Conservation (phyloP, 441 rosid species). For the Pelargonium exstipulatum region DNA sequence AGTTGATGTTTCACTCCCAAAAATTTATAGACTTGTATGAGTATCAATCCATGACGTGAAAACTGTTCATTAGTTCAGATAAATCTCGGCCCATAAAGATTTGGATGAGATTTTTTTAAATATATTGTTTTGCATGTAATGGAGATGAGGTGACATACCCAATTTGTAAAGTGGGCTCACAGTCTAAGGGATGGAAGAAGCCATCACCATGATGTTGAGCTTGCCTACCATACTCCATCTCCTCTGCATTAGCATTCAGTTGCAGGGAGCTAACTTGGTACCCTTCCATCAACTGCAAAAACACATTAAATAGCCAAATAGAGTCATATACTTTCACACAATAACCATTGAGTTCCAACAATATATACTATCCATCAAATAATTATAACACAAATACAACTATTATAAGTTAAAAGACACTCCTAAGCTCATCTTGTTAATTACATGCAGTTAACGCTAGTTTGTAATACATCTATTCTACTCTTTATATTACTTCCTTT, state of each 20-base stretch:
- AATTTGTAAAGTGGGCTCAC: constrained; percentile 86
- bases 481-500: no score
- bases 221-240: constrained; percentile 47
- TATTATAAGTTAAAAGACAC: no score
- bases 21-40: no score
- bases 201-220: constrained; percentile 47
- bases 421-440: no score
- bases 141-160: constrained; percentile 41
- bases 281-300: constrained; percentile 71
- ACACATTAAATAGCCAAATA: not conserved
- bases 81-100: no score
- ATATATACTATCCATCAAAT: not conserved
- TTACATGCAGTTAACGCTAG: no score
- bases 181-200: constrained; percentile 80
- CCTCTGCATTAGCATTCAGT: constrained; percentile 56
- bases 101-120: not conserved
- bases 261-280: constrained; percentile 67
- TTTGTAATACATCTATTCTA: no score
- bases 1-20: no score
- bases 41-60: no score
- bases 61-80: no score
- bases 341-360: not conserved
- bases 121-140: not conserved
- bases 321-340: no score
- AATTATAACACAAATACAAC: not conserved